These are phyloP conservation scores for Blastocystis sp. DNA, from an alignment of 352 stramenopile genomes.

Conservation along the genomic window DNA sequence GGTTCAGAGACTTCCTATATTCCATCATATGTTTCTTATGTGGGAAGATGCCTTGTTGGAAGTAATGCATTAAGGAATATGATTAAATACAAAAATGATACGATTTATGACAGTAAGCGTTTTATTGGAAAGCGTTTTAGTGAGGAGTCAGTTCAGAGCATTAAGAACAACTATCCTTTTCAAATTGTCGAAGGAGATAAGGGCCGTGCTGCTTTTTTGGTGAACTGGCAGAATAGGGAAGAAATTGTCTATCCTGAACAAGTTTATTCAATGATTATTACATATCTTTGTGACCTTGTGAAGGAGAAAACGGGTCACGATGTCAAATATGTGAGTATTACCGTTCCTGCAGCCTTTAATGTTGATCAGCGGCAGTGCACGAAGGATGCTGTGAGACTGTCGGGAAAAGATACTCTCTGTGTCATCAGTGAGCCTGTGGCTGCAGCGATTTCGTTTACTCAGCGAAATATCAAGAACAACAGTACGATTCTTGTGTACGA, in stretches of 20 bases:
- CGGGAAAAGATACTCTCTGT: constrained; percentile 86
- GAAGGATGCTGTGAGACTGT: constrained; percentile 77
- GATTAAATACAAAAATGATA: constrained; percentile 83
- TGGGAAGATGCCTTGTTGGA: constrained; percentile 88
- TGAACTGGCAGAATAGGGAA: constrained; percentile 35
- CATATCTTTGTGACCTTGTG: neutral
- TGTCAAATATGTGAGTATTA: constrained; percentile 72
- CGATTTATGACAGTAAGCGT: constrained; percentile 91
- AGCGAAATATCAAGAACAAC: constrained; percentile 81
- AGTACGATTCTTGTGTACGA: constrained; percentile 86
- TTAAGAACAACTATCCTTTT: constrained; percentile 90
- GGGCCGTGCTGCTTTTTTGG: constrained; percentile 60
- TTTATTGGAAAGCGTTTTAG: constrained; percentile 87
- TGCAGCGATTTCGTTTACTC: constrained; percentile 84
- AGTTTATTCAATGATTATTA: constrained; percentile 61
- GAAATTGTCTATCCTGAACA: constrained; percentile 45
- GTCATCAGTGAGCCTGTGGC: constrained; percentile 84
- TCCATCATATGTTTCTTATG: constrained; percentile 87
- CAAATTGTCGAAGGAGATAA: constrained; percentile 70
- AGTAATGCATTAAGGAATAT: constrained; percentile 91
- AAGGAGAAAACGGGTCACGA: neutral
- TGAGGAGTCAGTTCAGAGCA: constrained; percentile 82
- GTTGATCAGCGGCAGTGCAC: constrained; percentile 80
- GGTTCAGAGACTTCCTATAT: constrained; percentile 87
- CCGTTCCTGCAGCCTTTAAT: constrained; percentile 83